phyloP scores from a whole-genome alignment of 2,329 filamentous ascomycete genomes.

The Pseudogymnoascus verrucosus region DNA sequence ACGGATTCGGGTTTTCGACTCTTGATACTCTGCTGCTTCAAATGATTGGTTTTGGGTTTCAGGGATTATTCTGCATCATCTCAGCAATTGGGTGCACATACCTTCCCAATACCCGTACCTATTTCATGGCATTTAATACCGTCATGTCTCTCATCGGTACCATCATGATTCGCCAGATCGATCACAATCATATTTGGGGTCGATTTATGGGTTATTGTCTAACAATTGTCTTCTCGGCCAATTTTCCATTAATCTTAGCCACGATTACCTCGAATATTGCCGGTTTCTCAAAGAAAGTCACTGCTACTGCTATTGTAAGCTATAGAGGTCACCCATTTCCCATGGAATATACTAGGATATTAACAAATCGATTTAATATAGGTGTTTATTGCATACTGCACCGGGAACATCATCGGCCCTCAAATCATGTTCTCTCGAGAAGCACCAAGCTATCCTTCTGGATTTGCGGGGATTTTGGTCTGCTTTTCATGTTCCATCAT shows the following conservation, averaged over 20 bases:
- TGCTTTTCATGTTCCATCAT: conserved; percentile 19
- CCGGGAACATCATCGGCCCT: conserved; percentile 23
- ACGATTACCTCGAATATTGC: conserved; percentile 25
- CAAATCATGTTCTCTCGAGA: conserved; percentile 14
- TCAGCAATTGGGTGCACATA: conserved; percentile 18
- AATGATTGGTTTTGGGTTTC: conserved; percentile 18
- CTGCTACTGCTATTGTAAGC: conserved; percentile 21
- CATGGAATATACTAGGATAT: neutral
- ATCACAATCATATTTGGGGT: conserved; percentile 14
- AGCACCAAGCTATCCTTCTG: conserved; percentile 20
- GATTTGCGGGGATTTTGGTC: conserved; percentile 23
- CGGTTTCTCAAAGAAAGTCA: conserved; percentile 28
- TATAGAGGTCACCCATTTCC: neutral
- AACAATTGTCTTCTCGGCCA: conserved; percentile 23
- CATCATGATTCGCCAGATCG: conserved; percentile 21
- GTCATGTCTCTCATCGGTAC: conserved; percentile 22
- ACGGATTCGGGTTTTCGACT: conserved; percentile 29
- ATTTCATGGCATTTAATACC: conserved; percentile 18
- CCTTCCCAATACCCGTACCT: conserved; percentile 18
- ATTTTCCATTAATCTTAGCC: conserved; percentile 25
- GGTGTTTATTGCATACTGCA: conserved; percentile 21
- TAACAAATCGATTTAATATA: conserved; percentile 1
- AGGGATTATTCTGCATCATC: conserved; percentile 16
- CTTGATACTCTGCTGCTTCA: conserved; percentile 27
- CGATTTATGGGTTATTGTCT: conserved; percentile 26